A percentile compares a stretch with the other conserved stretches of the same genome.
Evolutionary conservation across 257 asterid genomes (phyloP).

Genomic region (Gardenia jasminoides): DNA sequence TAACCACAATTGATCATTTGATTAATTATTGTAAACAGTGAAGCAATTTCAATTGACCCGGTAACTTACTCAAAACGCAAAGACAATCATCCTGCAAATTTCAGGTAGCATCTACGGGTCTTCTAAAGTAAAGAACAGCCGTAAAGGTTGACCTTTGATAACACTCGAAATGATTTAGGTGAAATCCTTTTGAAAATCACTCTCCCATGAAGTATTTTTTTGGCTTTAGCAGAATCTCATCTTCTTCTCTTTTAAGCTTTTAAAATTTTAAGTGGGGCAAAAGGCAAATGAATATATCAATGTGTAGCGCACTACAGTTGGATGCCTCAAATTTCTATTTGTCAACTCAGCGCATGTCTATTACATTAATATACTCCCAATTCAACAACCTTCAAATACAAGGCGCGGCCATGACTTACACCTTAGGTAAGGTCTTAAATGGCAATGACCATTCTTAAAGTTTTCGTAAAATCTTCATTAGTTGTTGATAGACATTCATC

Average conservation of each 20-base stretch:
- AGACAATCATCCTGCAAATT: too few species aligned
- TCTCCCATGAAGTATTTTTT: not conserved
- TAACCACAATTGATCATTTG: not conserved
- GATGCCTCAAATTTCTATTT: not conserved
- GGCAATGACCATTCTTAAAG: not conserved
- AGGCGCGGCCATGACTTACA: not conserved
- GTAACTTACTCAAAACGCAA: not conserved
- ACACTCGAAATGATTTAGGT: not conserved
- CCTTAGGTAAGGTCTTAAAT: not conserved
- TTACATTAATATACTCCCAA: too few species aligned
- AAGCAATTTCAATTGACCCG: not conserved
- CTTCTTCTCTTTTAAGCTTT: not conserved
- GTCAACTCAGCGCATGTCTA: too few species aligned
- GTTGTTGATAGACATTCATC: not conserved
- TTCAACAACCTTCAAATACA: too few species aligned
- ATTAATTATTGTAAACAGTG: not conserved
- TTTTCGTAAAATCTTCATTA: not conserved
- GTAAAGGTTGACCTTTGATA: not conserved
- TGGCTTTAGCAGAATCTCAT: not conserved
- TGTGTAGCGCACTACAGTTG: not conserved
- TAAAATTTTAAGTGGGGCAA: not conserved
- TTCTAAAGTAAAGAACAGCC: not conserved
- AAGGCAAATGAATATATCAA: not conserved
- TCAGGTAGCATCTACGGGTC: not conserved
- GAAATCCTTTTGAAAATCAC: not conserved